phyloP scores from a whole-genome alignment of 495 filamentous ascomycete genomes.

The Articulospora tetracladia region DNA sequence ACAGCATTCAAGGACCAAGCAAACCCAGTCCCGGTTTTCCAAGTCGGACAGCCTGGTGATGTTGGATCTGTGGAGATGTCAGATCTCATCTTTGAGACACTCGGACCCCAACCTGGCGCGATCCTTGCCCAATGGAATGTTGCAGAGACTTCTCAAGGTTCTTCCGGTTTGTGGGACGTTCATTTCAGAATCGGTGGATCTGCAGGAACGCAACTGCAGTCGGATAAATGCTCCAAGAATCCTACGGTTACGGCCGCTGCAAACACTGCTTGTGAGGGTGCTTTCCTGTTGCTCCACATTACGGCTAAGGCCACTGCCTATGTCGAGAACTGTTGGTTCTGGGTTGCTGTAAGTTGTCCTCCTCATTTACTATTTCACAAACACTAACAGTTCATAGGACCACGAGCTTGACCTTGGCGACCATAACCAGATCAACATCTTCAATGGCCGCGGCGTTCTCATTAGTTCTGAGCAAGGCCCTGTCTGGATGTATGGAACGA shows the following conservation, averaged over 20 bases:
- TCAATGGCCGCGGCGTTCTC: constrained; percentile 78
- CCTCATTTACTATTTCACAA: no score
- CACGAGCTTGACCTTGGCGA: constrained; percentile 80
- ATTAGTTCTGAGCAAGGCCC: constrained; percentile 42
- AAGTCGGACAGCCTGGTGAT: constrained; percentile 78
- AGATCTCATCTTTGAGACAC: constrained; percentile 76
- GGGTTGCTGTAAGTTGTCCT: no score
- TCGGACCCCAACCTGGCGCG: constrained; percentile 76
- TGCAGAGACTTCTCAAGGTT: constrained; percentile 58
- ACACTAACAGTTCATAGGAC: no score
- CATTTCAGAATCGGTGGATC: constrained; percentile 85
- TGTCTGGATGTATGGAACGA: constrained; percentile 71
- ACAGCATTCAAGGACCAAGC: constrained; percentile 60
- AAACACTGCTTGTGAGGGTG: constrained; percentile 55
- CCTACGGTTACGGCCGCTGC: constrained; percentile 51
- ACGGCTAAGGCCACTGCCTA: constrained; percentile 68
- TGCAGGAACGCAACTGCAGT: constrained; percentile 75
- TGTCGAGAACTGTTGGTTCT: constrained; percentile 92
- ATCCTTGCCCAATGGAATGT: constrained; percentile 93
- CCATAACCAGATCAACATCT: constrained; percentile 84
- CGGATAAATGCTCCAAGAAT: constrained; percentile 69
- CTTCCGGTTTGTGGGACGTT: constrained; percentile 84
- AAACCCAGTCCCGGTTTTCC: constrained; percentile 69
- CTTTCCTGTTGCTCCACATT: constrained; percentile 81
- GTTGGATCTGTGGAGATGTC: constrained; percentile 76